Percentiles rank a stretch among this genome's conserved stretches.
Evolutionary conservation across 1,139 yeast genomes (phyloP).

Genomic region (Debaryomyces sp.): DNA sequence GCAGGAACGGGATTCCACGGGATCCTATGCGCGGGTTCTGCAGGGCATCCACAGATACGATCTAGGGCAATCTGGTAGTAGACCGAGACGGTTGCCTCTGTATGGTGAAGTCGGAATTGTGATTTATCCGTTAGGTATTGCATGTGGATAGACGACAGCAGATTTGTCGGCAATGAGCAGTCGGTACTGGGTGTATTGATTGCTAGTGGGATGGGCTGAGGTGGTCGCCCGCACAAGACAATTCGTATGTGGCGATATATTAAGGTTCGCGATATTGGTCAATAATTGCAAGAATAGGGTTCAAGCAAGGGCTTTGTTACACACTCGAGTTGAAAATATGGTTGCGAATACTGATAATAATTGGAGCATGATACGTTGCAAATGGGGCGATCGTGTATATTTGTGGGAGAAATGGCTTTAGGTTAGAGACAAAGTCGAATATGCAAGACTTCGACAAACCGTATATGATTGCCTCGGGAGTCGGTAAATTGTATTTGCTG

Average conservation of each 20-base stretch:
- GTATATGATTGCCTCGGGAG: neutral
- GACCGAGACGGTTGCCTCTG: too few species aligned
- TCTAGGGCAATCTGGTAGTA: too few species aligned
- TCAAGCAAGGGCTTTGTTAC: too few species aligned
- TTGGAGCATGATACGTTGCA: neutral
- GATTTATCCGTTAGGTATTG: too few species aligned
- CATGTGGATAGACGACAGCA: too few species aligned
- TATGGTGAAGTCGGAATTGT: too few species aligned
- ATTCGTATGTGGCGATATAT: too few species aligned
- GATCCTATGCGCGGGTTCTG: neutral
- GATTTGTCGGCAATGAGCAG: too few species aligned
- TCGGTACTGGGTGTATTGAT: too few species aligned
- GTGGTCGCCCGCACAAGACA: too few species aligned
- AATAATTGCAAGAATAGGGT: neutral
- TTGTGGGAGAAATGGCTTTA: neutral
- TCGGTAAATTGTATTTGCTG: neutral
- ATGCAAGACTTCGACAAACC: neutral
- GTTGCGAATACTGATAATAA: neutral
- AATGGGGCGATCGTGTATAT: neutral
- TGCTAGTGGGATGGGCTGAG: too few species aligned
- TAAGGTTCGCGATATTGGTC: neutral
- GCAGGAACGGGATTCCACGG: neutral
- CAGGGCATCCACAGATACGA: neutral
- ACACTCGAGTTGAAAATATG: neutral
- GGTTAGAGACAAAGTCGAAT: too few species aligned